phyloP scores from a whole-genome alignment of 805 yeast species.

The Yarrowia hollandica region DNA sequence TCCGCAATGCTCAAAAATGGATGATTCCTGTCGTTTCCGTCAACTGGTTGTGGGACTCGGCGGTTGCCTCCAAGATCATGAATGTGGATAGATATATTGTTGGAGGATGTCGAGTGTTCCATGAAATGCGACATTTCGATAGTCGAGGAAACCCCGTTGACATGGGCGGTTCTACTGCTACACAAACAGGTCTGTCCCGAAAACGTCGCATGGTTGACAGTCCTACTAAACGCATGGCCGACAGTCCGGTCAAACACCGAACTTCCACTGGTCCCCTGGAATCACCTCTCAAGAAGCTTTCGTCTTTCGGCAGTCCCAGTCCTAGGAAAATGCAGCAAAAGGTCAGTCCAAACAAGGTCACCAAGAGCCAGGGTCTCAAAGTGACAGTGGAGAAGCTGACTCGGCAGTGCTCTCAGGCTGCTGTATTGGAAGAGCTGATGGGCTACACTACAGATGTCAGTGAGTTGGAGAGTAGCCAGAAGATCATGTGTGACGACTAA shows the following conservation, averaged over 20 bases:
- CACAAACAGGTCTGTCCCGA: not conserved
- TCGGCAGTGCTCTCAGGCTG: constrained; percentile 5
- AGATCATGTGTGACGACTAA: constrained; percentile 17
- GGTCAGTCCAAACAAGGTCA: not conserved
- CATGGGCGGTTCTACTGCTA: not conserved
- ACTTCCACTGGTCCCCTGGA: constrained; percentile 1
- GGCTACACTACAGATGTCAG: constrained; percentile 8
- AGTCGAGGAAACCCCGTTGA: constrained; percentile 3
- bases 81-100: constrained; percentile 27
- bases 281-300: constrained; percentile 1
- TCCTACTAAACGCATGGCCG: not conserved
- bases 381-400: constrained; percentile 20
- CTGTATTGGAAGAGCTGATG: constrained; percentile 4
- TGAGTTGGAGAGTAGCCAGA: constrained; percentile 9
- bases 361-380: not conserved
- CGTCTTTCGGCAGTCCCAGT: constrained; percentile 22
- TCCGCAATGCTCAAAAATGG: constrained; percentile 42
- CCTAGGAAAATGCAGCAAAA: not conserved
- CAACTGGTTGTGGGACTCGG: constrained; percentile 45
- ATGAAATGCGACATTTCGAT: constrained; percentile 28
- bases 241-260: not conserved
- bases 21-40: constrained; percentile 43
- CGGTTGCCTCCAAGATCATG: constrained; percentile 36
- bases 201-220: not conserved
- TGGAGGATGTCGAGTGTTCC: not conserved